Conservation (phyloP, 164 flowering plant species). For the Santalum album region DNA sequence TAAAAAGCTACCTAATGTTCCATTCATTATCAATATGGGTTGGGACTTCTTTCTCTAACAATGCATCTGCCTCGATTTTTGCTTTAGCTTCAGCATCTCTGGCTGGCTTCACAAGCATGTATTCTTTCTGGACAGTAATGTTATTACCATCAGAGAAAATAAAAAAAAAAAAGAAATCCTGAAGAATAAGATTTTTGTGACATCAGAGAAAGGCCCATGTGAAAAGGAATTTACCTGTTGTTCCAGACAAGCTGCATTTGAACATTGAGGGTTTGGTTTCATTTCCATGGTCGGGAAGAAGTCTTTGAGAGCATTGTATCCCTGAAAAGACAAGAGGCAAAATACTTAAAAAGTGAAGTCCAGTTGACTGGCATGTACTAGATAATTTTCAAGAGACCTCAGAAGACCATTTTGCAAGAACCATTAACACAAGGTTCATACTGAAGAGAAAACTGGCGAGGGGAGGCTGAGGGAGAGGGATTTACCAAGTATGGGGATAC, state of each 20-base stretch:
- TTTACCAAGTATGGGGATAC: constrained; percentile 92
- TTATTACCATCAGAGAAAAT: constrained; percentile 12
- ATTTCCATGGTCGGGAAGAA: constrained; percentile 96
- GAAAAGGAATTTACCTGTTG: constrained; percentile 56
- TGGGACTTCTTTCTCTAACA: constrained; percentile 30
- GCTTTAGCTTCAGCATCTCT: constrained; percentile 89
- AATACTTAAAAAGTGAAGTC: no score
- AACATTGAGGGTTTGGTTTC: constrained; percentile 96
- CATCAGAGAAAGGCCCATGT: no score
- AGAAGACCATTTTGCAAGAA: no score
- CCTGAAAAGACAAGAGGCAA: constrained; percentile 29
- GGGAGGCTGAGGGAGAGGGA: no score
- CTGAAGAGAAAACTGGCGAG: no score
- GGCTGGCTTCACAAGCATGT: constrained; percentile 56
- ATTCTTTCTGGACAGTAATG: constrained; percentile 54
- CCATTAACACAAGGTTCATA: no score
- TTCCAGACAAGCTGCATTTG: constrained; percentile 76
- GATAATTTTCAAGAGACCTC: no score
- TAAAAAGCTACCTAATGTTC: constrained; percentile 68
- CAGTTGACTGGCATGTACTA: no score
- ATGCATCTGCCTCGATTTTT: constrained; percentile 71
- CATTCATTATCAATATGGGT: constrained; percentile 89
- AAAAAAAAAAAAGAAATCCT: neutral
- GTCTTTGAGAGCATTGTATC: constrained; percentile 92
- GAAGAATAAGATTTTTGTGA: no score